These are phyloP conservation scores for Fraxinus floribunda DNA, from an alignment of 305 asterid genomes.

Conservation along the genomic window DNA sequence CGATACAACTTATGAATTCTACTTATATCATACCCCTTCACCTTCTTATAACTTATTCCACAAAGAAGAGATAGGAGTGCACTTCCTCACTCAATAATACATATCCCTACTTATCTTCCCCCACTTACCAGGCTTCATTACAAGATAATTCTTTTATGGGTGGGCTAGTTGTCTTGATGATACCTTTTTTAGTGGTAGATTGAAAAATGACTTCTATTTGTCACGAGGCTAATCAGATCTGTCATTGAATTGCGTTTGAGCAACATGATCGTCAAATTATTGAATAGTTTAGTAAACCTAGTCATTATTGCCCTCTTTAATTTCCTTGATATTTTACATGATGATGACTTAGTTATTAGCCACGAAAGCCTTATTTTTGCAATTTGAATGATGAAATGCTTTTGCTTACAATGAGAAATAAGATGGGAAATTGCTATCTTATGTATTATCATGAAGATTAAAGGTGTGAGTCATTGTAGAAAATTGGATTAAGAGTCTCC, in stretches of 20 bases:
- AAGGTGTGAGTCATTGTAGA: slow-evolving; percentile 11
- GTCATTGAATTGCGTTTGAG: neutral
- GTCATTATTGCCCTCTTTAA: slow-evolving; percentile 20
- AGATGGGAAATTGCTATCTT: slow-evolving; percentile 16
- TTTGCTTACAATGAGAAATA: slow-evolving; percentile 17
- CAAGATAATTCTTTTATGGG: too few species aligned
- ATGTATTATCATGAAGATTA: neutral
- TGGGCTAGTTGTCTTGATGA: too few species aligned
- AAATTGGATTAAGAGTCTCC: slow-evolving; percentile 29
- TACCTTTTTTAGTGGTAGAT: too few species aligned
- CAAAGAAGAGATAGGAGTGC: neutral
- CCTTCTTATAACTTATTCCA: neutral
- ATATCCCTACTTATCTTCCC: too few species aligned
- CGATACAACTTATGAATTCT: neutral
- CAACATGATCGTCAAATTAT: neutral
- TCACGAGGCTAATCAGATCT: too few species aligned
- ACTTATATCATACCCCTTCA: neutral
- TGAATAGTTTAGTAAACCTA: neutral
- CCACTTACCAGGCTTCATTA: too few species aligned
- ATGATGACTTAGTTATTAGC: slow-evolving; percentile 27
- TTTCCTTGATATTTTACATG: slow-evolving; percentile 2
- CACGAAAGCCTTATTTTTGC: slow-evolving; percentile 1
- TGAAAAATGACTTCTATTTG: too few species aligned
- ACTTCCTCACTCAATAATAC: neutral
- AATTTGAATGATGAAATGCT: slow-evolving; percentile 7